A percentile compares a stretch with the other conserved stretches of the same genome.
These are phyloP conservation scores for Penicillium sp. DNA, from an alignment of 2,329 filamentous ascomycete species.

Conservation along the genomic window DNA sequence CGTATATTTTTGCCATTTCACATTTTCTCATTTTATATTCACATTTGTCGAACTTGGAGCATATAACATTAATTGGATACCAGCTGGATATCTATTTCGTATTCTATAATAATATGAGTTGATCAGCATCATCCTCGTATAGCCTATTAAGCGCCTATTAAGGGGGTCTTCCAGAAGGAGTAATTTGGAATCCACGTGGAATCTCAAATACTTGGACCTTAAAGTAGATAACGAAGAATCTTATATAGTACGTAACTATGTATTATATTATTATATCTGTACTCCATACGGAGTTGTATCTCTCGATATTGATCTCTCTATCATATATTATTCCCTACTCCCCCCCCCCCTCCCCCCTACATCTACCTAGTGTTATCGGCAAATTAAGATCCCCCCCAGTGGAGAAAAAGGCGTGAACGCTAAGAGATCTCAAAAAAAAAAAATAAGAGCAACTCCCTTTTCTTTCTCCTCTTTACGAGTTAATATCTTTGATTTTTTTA, in stretches of 20 bases:
- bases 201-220: not conserved
- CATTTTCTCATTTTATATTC: not conserved
- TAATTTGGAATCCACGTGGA: slow-evolving; percentile 4
- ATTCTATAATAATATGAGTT: not conserved
- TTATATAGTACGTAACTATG: not conserved
- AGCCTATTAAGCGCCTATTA: not conserved
- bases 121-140: not conserved
- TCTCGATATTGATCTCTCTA: not conserved
- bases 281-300: not conserved
- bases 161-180: not conserved
- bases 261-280: too few species aligned
- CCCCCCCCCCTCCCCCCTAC: not conserved
- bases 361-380: slow-evolving; percentile 5
- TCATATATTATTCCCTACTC: not conserved
- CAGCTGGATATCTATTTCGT: not conserved
- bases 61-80: not conserved
- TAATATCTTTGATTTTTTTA: not conserved
- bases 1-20: not conserved
- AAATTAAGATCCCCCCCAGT: slow-evolving; percentile 20
- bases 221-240: not conserved
- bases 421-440: slow-evolving; percentile 13
- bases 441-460: slow-evolving; percentile 3
- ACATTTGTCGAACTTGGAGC: not conserved
- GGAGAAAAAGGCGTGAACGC: slow-evolving; percentile 23
- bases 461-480: not conserved